Percentiles rank a stretch among this genome's conserved stretches.
Conservation (phyloP, 2,329 filamentous ascomycete genomes). For the Aspergillus ochraceoroseus region DNA sequence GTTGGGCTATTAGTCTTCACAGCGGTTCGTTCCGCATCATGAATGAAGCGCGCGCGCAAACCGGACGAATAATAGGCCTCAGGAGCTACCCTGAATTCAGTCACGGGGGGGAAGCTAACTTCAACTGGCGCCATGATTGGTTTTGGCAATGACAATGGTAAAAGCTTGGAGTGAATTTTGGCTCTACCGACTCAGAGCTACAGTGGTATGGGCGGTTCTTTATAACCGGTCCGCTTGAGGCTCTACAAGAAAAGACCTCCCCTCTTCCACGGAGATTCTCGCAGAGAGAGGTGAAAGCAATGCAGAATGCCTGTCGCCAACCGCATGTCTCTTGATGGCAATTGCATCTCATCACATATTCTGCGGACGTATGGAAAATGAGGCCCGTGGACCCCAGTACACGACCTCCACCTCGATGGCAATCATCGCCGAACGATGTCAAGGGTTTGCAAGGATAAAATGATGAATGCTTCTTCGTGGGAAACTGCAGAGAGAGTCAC, state of each 20-base stretch:
- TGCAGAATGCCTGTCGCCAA: slow-evolving; percentile 6
- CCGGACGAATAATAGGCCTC: slow-evolving; percentile 14
- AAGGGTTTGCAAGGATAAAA: slow-evolving; percentile 9
- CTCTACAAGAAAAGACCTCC: slow-evolving; percentile 1
- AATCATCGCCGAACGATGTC: slow-evolving; percentile 5
- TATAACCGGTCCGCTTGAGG: slow-evolving; percentile 5
- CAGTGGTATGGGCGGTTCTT: slow-evolving; percentile 2
- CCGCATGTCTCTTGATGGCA: slow-evolving; percentile 3
- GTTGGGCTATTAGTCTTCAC: slow-evolving; percentile 2
- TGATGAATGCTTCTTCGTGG: slow-evolving; percentile 4
- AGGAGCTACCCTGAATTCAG: slow-evolving; percentile 6
- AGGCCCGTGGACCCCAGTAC: slow-evolving; percentile 5
- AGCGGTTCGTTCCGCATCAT: slow-evolving; percentile 12
- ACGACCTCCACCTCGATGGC: slow-evolving; percentile 8
- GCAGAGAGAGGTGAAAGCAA: slow-evolving; percentile 6
- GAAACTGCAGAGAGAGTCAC: slow-evolving; percentile 1
- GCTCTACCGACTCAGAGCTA: neutral
- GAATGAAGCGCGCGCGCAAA: slow-evolving; percentile 12
- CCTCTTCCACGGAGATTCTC: slow-evolving; percentile 1
- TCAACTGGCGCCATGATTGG: slow-evolving; percentile 10
- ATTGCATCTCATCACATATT: slow-evolving; percentile 5
- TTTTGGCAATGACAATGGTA: slow-evolving; percentile 7
- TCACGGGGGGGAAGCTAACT: slow-evolving; percentile 7
- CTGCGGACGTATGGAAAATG: slow-evolving; percentile 7
- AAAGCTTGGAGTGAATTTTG: neutral